Evolutionary conservation across 2,329 filamentous ascomycete genomes (phyloP).

Genomic region (Cadophora sp.): DNA sequence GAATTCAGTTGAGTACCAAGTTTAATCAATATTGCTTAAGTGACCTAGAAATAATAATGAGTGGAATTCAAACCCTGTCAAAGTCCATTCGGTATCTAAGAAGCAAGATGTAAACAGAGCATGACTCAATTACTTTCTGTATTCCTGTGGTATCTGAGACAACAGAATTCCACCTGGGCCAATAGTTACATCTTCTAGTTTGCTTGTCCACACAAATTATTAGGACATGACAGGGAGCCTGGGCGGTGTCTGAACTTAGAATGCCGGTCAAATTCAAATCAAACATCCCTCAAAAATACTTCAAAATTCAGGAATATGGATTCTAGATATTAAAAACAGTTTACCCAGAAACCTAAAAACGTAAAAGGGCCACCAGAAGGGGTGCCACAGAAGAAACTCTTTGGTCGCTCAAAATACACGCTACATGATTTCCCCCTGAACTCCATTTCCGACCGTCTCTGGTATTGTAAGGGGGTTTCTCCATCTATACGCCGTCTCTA

Average conservation of each 20-base stretch:
- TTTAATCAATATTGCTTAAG: no score
- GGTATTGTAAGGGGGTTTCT: constrained; percentile 5
- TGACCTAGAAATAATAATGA: no score
- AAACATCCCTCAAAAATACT: background rate
- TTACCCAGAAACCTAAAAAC: background rate
- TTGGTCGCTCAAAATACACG: background rate
- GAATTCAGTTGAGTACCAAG: no score
- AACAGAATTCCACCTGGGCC: no score
- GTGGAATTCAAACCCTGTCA: background rate
- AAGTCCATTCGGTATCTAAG: background rate
- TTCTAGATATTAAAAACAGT: constrained; percentile 5
- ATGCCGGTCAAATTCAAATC: no score
- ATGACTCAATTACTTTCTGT: background rate
- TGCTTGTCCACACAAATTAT: background rate
- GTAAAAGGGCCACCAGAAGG: background rate
- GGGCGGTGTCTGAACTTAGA: no score
- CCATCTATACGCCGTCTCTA: constrained; percentile 22
- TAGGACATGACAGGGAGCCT: background rate
- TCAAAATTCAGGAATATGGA: background rate
- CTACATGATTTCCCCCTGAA: constrained; percentile 17
- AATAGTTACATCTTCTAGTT: no score
- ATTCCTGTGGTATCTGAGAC: background rate
- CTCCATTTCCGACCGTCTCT: constrained; percentile 16
- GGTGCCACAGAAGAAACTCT: background rate
- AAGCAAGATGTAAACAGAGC: background rate